Conservation (phyloP, 2,329 filamentous ascomycete genomes). For the Grosmannia penicillata region DNA sequence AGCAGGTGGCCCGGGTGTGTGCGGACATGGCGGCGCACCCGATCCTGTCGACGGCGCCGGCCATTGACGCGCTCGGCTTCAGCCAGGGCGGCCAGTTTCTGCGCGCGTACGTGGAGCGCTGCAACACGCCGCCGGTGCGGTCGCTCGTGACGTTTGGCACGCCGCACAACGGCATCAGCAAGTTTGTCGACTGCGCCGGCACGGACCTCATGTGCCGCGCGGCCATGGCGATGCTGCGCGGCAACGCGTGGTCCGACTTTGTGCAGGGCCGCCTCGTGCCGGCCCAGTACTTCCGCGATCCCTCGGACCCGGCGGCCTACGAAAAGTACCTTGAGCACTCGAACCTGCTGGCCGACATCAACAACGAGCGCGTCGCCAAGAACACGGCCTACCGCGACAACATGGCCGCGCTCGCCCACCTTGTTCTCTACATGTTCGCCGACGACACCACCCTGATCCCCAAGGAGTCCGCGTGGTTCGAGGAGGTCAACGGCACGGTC, state of each 20-base stretch:
- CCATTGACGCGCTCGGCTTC: constrained; percentile 84
- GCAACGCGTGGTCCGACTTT: constrained; percentile 65
- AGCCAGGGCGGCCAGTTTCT: constrained; percentile 94
- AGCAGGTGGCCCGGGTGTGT: constrained; percentile 66
- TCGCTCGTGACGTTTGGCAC: constrained; percentile 79
- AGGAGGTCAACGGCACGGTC: constrained; percentile 62
- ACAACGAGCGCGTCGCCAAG: constrained; percentile 61
- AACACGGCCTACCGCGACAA: constrained; percentile 61
- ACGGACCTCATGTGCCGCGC: constrained; percentile 70
- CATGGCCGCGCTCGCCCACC: constrained; percentile 53
- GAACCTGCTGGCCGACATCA: constrained; percentile 88
- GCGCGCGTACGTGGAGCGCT: constrained; percentile 78
- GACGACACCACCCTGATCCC: constrained; percentile 78
- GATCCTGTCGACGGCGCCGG: constrained; percentile 67
- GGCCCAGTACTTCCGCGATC: constrained; percentile 85
- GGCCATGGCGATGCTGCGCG: constrained; percentile 62
- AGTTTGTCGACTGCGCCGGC: constrained; percentile 59
- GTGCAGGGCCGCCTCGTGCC: constrained; percentile 75
- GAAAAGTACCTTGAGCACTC: constrained; percentile 63
- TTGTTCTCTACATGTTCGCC: constrained; percentile 82
- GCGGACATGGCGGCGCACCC: constrained; percentile 58
- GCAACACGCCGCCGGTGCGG: constrained; percentile 59
- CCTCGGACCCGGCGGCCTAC: constrained; percentile 44
- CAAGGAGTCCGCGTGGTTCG: constrained; percentile 84
- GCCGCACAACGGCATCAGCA: constrained; percentile 82